A percentile compares a stretch with the other conserved stretches of the same genome.
These are phyloP conservation scores for Isabelozyma gotoi DNA, from an alignment of 805 yeast species.

Conservation along the genomic window DNA sequence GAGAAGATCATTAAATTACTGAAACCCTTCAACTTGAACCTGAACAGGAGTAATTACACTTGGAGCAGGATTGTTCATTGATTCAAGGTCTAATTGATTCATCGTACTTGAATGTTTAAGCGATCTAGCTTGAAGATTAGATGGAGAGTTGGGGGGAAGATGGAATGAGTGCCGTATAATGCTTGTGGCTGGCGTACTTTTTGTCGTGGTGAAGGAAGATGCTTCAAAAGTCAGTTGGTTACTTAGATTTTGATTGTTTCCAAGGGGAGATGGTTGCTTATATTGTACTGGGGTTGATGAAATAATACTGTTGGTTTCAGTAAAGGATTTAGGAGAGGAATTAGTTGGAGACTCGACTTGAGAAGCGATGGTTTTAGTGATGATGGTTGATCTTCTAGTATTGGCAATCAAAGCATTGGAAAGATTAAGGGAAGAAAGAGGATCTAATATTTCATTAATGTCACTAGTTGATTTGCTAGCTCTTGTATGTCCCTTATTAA, in stretches of 20 bases:
- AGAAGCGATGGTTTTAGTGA: neutral
- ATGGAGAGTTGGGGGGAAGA: neutral
- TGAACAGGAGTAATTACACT: conserved; percentile 42
- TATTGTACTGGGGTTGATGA: conserved; percentile 1
- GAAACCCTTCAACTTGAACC: conserved; percentile 16
- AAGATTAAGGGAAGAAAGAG: neutral
- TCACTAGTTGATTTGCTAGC: conserved; percentile 2
- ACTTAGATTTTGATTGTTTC: conserved; percentile 12
- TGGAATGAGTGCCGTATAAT: neutral
- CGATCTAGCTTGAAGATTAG: neutral
- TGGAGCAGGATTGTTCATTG: conserved; percentile 30
- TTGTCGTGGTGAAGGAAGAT: neutral
- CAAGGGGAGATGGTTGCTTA: conserved; percentile 9
- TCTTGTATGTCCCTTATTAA: neutral
- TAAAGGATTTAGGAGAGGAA: conserved; percentile 1
- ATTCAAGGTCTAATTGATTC: conserved; percentile 28
- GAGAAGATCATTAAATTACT: neutral
- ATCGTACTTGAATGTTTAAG: conserved; percentile 24
- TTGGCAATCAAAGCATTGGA: neutral
- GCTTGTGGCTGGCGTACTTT: neutral
- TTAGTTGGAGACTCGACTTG: neutral
- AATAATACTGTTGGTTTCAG: conserved; percentile 5
- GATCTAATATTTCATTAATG: neutral
- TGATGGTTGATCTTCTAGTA: neutral
- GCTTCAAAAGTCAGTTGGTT: conserved; percentile 4